Base-by-base conservation (phyloP, 441 rosid species). In the Macaranga tanarius region DNA sequence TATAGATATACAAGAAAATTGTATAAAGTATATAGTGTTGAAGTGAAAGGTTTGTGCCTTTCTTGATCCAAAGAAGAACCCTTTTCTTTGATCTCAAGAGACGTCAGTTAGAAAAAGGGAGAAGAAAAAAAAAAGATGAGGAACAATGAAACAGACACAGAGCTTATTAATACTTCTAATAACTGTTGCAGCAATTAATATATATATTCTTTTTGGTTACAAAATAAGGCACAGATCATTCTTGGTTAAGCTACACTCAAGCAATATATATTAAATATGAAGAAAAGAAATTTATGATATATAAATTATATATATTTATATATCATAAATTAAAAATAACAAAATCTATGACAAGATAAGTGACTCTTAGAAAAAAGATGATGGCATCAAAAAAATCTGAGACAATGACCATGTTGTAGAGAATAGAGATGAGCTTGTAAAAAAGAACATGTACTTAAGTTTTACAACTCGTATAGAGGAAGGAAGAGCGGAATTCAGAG, bases 1-100 rank as follows among this genome's bases (percentile, higher is more conserved):
- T 52, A 17, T 52, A 52, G 17, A 31, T 17, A 60, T 60, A 23
- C 34, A 25, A 20, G 31, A 1, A 31, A 60, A 26, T 15, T 20
- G 34, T 8, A 15, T 8, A 64, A 9, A n/a, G 23, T 9, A 61
- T 38, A 3, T 2, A 48, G 28, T 12, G n/a, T 51, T 20, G 67
- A 45, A 17, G 17, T 11, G 51, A 58, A 64, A 58, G 22, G 56
- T 0, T 26, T 63, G 60, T 56, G 55, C 73, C 60, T 69, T 66
- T 72, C 54, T 58, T 70, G 57, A 64, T 48, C 26, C 5, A 71
- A 28, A 47, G 60, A 25, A 42, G 31, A 51, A 51, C 81, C 72
- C 79, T 76, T 84, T 80, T 61, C 88, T 85, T 81, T 48, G 74
- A 65, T 50, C 58, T 57, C 72, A 79, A 83, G 83, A 62, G 75